Evolutionary conservation across 257 asterid genomes (phyloP).

Genomic region (Solanum virginianum): DNA sequence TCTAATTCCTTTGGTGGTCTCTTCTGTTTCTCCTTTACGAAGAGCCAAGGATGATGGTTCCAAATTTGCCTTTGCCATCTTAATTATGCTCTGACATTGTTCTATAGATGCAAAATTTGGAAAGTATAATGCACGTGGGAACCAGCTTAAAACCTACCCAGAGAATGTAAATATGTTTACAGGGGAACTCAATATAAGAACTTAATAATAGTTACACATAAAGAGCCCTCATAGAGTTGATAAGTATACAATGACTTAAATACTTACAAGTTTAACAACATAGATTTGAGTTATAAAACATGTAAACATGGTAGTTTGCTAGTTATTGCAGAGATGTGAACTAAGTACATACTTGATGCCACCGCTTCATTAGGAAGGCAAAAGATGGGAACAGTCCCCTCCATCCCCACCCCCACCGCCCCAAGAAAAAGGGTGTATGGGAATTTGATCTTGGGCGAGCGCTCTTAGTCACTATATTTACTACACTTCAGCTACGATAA

Average conservation of each 20-base stretch:
- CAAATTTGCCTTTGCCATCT: slow-evolving; percentile 47
- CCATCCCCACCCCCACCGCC: not conserved
- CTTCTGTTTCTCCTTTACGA: slow-evolving; percentile 80
- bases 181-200: not conserved
- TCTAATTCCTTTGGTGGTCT: slow-evolving; percentile 71
- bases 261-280: not conserved
- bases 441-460: not conserved
- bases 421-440: not conserved
- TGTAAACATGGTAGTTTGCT: not conserved
- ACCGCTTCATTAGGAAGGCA: not conserved
- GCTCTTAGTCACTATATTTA: not conserved
- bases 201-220: not conserved
- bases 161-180: not conserved
- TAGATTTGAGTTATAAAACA: not conserved
- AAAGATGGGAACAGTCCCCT: not conserved
- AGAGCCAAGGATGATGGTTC: slow-evolving; percentile 73
- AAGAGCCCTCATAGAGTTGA: not conserved
- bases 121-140: slow-evolving; percentile 71
- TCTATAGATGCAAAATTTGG: slow-evolving; percentile 84
- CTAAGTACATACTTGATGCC: not conserved
- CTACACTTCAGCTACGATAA: not conserved
- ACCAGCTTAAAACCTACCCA: slow-evolving; percentile 77
- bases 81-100: slow-evolving; percentile 58
- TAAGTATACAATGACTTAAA: not conserved
- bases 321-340: not conserved